These are phyloP conservation scores for Termitomyces sp. DNA, from an alignment of 768 basidiomycete genomes.

Conservation along the genomic window DNA sequence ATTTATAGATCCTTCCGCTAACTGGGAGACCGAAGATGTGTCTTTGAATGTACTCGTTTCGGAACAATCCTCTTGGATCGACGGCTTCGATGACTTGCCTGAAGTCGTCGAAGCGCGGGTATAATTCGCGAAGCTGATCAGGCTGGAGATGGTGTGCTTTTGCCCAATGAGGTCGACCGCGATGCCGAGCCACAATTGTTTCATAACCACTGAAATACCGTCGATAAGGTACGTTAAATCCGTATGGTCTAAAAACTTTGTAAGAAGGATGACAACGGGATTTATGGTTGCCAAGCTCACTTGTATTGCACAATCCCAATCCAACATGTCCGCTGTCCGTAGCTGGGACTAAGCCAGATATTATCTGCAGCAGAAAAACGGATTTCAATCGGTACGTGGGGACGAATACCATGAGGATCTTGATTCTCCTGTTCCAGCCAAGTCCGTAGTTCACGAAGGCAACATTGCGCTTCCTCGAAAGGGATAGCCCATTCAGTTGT, in stretches of 20 bases:
- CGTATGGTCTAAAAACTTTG: slow-evolving; percentile 63
- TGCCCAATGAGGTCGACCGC: slow-evolving; percentile 94
- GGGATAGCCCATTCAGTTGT: slow-evolving; percentile 96
- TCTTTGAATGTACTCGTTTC: slow-evolving; percentile 84
- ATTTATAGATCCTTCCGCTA: slow-evolving; percentile 36
- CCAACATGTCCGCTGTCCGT: slow-evolving; percentile 78
- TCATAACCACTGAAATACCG: slow-evolving; percentile 75
- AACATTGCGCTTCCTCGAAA: slow-evolving; percentile 55
- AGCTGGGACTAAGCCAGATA: slow-evolving; percentile 91
- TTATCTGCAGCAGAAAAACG: slow-evolving; percentile 86
- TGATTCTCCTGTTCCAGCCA: slow-evolving; percentile 68
- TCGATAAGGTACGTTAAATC: slow-evolving; percentile 76
- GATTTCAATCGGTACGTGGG: slow-evolving; percentile 92
- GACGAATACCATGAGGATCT: slow-evolving; percentile 69
- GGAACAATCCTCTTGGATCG: slow-evolving; percentile 75
- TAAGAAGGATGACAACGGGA: not conserved
- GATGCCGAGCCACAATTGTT: slow-evolving; percentile 56
- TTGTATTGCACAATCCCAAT: slow-evolving; percentile 98
- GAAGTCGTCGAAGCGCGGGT: slow-evolving; percentile 83
- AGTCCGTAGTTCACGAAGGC: slow-evolving; percentile 61
- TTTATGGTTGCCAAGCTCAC: slow-evolving; percentile 40
- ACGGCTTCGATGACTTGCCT: slow-evolving; percentile 55
- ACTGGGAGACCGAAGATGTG: slow-evolving; percentile 70
- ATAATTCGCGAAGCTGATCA: slow-evolving; percentile 54
- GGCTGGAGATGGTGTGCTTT: slow-evolving; percentile 79